These are phyloP conservation scores for Ophiostoma tasmaniense DNA, from an alignment of 2,329 filamentous ascomycete species.

Conservation along the genomic window DNA sequence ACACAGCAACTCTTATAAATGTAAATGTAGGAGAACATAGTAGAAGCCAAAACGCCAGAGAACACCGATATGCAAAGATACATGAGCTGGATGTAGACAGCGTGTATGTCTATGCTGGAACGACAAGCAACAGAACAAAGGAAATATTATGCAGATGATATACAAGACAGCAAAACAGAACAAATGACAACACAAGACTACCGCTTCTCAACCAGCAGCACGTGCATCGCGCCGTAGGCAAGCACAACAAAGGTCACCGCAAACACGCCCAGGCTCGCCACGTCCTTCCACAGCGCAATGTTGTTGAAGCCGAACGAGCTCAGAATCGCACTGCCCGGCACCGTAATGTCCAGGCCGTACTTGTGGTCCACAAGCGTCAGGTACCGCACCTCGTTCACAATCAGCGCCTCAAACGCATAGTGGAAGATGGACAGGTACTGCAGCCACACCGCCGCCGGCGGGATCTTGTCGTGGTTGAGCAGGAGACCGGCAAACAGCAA, in stretches of 20 bases:
- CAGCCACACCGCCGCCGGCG: conserved; percentile 75
- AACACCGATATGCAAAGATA: background rate
- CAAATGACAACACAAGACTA: conserved; percentile 30
- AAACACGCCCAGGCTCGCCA: conserved; percentile 73
- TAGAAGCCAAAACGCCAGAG: background rate
- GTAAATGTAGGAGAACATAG: too few relatives aligned
- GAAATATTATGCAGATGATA: background rate
- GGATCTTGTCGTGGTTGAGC: conserved; percentile 90
- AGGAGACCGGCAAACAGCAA: conserved; percentile 88
- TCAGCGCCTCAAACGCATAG: conserved; percentile 90
- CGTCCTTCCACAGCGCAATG: conserved; percentile 74
- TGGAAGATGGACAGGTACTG: conserved; percentile 96
- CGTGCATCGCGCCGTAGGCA: conserved; percentile 87
- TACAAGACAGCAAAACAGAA: background rate
- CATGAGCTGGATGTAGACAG: background rate
- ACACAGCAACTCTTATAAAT: background rate
- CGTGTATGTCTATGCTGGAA: background rate
- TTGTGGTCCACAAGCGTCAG: conserved; percentile 87
- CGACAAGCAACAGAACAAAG: background rate
- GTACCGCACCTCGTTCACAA: conserved; percentile 92
- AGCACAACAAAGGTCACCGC: conserved; percentile 75
- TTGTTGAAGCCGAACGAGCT: conserved; percentile 94
- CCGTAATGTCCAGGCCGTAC: conserved; percentile 91
- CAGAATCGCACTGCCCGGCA: conserved; percentile 87
- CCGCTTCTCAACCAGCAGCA: conserved; percentile 82